Conservation (phyloP, 2,329 filamentous ascomycete genomes). For the Aspergillus brasiliensis region DNA sequence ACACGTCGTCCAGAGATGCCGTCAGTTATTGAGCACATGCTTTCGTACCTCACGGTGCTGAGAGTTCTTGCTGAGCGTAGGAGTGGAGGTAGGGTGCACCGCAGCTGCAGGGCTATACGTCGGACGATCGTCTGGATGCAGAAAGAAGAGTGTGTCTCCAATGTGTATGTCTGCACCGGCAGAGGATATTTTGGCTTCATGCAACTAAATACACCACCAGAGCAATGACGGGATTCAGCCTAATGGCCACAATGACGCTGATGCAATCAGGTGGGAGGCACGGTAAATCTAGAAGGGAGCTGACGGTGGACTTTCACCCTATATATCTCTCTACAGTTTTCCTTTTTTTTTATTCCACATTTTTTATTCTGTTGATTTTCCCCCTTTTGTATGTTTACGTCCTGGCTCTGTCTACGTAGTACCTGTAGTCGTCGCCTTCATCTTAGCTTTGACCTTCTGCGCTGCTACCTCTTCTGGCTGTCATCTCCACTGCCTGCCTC, state of each 20-base stretch:
- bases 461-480: not conserved
- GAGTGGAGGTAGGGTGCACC: conserved; percentile 15
- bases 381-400: not conserved
- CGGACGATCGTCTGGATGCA: conserved; percentile 21
- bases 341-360: not conserved
- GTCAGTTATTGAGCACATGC: conserved; percentile 32
- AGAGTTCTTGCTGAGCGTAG: not conserved
- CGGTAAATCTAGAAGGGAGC: not conserved
- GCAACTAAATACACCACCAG: conserved; percentile 1
- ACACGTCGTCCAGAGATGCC: conserved; percentile 35
- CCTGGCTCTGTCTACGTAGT: not conserved
- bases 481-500: conserved; percentile 2
- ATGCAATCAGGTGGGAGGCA: conserved; percentile 16
- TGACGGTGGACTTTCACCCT: conserved; percentile 3
- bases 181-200: conserved; percentile 9
- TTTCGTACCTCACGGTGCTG: conserved; percentile 31
- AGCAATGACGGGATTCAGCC: conserved; percentile 3
- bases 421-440: conserved; percentile 9
- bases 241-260: not conserved
- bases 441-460: not conserved
- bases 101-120: conserved; percentile 14
- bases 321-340: conserved; percentile 2
- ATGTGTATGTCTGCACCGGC: conserved; percentile 9
- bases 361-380: conserved; percentile 6
- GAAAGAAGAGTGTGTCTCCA: not conserved